Evolutionary conservation across 129 eudicot genomes (phyloP), one percentile per base, ranked within the genome.

Genomic region (Glebionis coronaria): DNA sequence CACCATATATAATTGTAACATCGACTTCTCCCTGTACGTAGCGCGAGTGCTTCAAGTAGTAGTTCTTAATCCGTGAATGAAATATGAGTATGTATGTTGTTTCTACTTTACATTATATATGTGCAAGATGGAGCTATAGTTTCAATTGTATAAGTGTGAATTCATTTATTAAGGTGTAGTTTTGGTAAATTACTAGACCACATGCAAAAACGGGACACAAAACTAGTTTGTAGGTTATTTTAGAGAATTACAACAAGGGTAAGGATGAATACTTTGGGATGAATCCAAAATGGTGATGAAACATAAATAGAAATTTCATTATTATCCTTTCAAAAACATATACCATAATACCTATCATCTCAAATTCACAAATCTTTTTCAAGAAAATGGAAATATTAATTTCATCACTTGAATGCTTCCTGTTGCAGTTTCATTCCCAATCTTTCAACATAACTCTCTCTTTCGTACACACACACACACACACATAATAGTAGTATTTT

Each of bases 341-440:
- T 47, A 23, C 8, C 18, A 35, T 38, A 61, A 29, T 18, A 46
- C 67, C 44, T 57, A 16, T 50, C 62, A 52, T 75, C 55, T 60
- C 67, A 65, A 67, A 45, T 73, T 65, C 56, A 64, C 72, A 73
- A 64, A 3, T 65, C 52, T 55, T 69, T 44, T 78, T 46, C 82
- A 71, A 72, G 44, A 78, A 78, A 65, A 65, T 38, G 68, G 82
- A 72, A 72, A 78, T 63, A 69, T 56, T 78, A 67, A 72, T 71
- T 75, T 75, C 74, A 75, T 75, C 74, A 75, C 63, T 84, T 78
- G 79, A 88, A 88, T 85, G 80, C 86, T 72, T 79, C 54, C 79
- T 75, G 84, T 67, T 55, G 67, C 90, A 71, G 88, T 87, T 82
- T 80, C 85, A 72, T 80, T 80, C 80, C 85, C 53, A 49, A 49